phyloP scores from a whole-genome alignment of 2,329 filamentous ascomycete genomes.

The Cordyceps fumosorosea region DNA sequence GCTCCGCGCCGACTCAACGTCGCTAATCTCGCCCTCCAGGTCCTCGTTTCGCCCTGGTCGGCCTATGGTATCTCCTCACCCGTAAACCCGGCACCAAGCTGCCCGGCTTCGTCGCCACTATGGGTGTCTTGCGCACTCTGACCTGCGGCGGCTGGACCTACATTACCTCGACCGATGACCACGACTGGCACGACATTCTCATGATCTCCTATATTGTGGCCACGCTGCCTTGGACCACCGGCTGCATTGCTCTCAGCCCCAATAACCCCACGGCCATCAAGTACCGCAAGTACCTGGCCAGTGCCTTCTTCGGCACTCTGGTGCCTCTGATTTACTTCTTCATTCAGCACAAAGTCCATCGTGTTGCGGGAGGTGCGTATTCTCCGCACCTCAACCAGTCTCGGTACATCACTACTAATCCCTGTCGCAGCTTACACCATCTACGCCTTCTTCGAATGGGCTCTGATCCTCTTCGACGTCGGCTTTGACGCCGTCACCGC shows the following conservation, averaged over 20 bases:
- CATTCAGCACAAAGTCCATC: slow-evolving; percentile 97
- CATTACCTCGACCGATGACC: slow-evolving; percentile 94
- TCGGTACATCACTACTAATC: slow-evolving; percentile 13
- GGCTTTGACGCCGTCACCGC: slow-evolving; percentile 93
- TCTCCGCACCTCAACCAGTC: background rate
- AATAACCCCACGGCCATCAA: slow-evolving; percentile 75
- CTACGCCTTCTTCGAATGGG: slow-evolving; percentile 98
- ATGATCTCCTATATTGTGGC: slow-evolving; percentile 98
- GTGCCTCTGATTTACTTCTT: slow-evolving; percentile 93
- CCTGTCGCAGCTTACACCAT: slow-evolving; percentile 74
- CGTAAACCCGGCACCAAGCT: slow-evolving; percentile 66
- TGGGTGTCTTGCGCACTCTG: slow-evolving; percentile 80
- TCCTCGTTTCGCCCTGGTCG: slow-evolving; percentile 84
- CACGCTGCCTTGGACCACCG: slow-evolving; percentile 90
- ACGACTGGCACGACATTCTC: slow-evolving; percentile 98
- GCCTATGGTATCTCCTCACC: slow-evolving; percentile 86
- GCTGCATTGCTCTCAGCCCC: slow-evolving; percentile 82
- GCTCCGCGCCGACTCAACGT: background rate
- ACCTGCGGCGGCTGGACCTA: slow-evolving; percentile 99
- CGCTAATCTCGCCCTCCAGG: slow-evolving; percentile 40
- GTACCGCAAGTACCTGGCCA: slow-evolving; percentile 79
- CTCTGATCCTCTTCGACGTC: slow-evolving; percentile 89
- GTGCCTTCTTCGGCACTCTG: slow-evolving; percentile 82
- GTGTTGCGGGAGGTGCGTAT: slow-evolving; percentile 76
- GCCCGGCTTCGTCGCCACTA: slow-evolving; percentile 72